Base-by-base conservation (phyloP, 495 filamentous ascomycete species). In the Aspergillus nanangensis region DNA sequence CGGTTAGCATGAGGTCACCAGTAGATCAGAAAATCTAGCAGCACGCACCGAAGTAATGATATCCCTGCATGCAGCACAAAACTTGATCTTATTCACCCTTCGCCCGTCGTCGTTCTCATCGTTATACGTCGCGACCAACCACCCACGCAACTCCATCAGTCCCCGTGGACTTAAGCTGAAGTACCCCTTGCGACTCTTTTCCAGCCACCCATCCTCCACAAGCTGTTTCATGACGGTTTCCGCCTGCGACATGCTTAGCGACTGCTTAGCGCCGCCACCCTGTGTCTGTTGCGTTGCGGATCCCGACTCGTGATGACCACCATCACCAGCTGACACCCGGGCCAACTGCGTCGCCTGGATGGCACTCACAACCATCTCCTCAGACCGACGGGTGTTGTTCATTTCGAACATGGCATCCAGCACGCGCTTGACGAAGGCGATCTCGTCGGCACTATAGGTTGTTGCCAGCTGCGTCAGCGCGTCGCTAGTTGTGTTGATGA, bases 351-450 rank as follows among this genome's bases (percentile, higher is more conserved):
- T 64, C 3, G 93, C 92, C 58, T 95, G 80, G 53, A 88, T 88
- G 21, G 78, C 74, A 22, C 75, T 82, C 1, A 96, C 70, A 0
- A 85, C 88, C 80, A 95, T 84, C 38, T 88, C 76, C 65, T 97
- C 92, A 47, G 79, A 78, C 1, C 80, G 68, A 18, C 65, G 68
- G 0, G 83, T 89, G 54, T 97, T 96, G 60, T 90, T 78, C 3
- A 75, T 83, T 37, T 90, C 87, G 58, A 96, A 97, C 83, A 98
- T 96, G 50, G 78, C 82, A 63, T 97, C 92, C 0, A 98, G 80
- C 13, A 97, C 60, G 1, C 93, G 72, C 67, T 94, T 90, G 45
- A 97, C 75, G 62, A 86, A 98, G 9, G 87, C 78, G 27, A 97
- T 89, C 67, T 97, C 91, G 47, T 97, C 94, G 15, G 87, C 67